Base-by-base conservation (phyloP, 163 green algal genomes). In the Coccomyxa subellipsoidea region DNA sequence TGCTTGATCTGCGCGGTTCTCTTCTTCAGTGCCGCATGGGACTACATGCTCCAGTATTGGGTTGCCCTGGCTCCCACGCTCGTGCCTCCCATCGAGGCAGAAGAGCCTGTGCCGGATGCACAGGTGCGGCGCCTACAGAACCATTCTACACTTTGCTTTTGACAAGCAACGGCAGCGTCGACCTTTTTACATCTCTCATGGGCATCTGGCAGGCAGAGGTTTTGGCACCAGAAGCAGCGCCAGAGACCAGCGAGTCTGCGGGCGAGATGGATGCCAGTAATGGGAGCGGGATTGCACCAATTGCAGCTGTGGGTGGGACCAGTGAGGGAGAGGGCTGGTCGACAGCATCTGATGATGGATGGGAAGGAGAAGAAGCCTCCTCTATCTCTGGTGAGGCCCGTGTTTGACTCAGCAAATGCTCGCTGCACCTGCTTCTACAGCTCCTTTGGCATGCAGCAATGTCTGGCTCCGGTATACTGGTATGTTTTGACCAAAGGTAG, bases 1-100 rank as follows among this genome's bases (percentile, higher is more conserved):
- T 37, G 79, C 25, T 54, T 84, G 8, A 77, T 84, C 37, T 84
- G 79, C 35, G 12, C 79, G 38, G 81, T 84, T 9, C 54, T 84
- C 2, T 81, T 85, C 40, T 78, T 69, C 27, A 80, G 40, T 0
- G 80, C 80, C 54, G 38, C 76, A 4, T 85, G 81, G 81, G 81
- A 81, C 0, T 71, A 84, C n/a, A 77, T 81, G 32, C 32, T 40
- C 25, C 21, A 47, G n/a, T 77, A 81, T 35, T 84, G 81, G 81
- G 40, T 34, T 27, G 66, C 66, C 8, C n/a, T 73, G 1, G 66
- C 66, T 36, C 66, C 66, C 27, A 32, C 27, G 10, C 10, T 73
- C 10, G 1, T 73, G 66, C 66, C 66, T 36, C 66, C 66, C 1
- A 32, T 73, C 32, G 66, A 73, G 29, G 1, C 29, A 6, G 66